Evolutionary conservation across 805 yeast species (phyloP), one percentile per base, ranked within the genome.

Genomic region (Kuraishia capsulata): DNA sequence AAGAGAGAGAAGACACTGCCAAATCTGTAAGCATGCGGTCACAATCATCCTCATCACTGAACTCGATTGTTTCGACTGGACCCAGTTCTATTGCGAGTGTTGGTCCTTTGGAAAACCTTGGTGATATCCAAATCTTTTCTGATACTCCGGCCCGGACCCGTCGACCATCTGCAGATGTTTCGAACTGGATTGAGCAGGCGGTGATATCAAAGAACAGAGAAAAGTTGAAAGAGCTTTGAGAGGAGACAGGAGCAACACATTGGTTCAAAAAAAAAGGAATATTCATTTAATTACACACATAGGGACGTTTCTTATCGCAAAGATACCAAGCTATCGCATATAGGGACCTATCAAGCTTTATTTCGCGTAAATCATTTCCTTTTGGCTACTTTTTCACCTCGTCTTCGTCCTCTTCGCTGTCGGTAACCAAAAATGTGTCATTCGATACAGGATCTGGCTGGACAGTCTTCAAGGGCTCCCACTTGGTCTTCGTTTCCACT

Each of bases 381-480:
- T n/a, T n/a, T n/a, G n/a, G n/a, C n/a, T 49, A 41, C 41, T 43
- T 49, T 44, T 40, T 44, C 4, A 43, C 41, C 3, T 45, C 51
- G 5, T 50, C 59, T 4, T 53, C 62, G 18, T 60, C 67, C 30
- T 70, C 76, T 38, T 71, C 76, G 41, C 71, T 64, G 39, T 70
- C 76, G 31, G 69, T 75, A 35, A 73, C 69, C 36, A 66, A 55
- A 46, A 73, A 73, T 3, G 73, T 71, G 35, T 69, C 76, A 47
- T 67, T 68, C 29, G 56, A 48, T 36, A 56, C 54, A 18, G 71
- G 68, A 42, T 63, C 63, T 5, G 70, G 69, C 26, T 56, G 55
- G 10, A 59, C 61, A 14, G 59, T 46, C 18, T 61, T 49, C 18
- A 71, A 51, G 37, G 75, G 81, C 35, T 72, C 75, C 45, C 74